These are phyloP conservation scores for Wickerhamiella kurtzmanii DNA, from an alignment of 805 yeast species.

Conservation along the genomic window DNA sequence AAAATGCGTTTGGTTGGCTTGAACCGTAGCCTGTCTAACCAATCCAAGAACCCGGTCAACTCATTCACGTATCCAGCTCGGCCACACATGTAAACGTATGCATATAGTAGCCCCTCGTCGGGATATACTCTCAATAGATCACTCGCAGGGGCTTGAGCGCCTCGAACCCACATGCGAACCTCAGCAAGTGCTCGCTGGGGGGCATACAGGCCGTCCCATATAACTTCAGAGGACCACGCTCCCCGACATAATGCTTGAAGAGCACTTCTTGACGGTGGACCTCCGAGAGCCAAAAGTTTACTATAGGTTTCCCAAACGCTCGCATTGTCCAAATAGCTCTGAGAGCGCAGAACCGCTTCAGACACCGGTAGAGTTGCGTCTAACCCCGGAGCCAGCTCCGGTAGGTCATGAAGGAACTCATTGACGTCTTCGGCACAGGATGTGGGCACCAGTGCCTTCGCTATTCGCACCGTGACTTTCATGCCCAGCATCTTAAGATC, in stretches of 20 bases:
- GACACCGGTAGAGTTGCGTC: slow-evolving; percentile 6
- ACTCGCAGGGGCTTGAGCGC: slow-evolving; percentile 21
- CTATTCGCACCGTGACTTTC: slow-evolving; percentile 8
- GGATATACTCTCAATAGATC: slow-evolving; percentile 32
- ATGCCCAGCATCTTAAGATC: slow-evolving; percentile 5
- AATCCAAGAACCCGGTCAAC: slow-evolving; percentile 36
- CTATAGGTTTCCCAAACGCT: slow-evolving; percentile 27
- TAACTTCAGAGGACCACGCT: slow-evolving; percentile 24
- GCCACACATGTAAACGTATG: slow-evolving; percentile 39
- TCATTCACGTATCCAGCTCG: slow-evolving; percentile 36
- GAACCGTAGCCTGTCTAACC: slow-evolving; percentile 40
- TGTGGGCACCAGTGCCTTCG: slow-evolving; percentile 6
- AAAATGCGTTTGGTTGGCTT: slow-evolving; percentile 32
- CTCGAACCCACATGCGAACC: slow-evolving; percentile 33
- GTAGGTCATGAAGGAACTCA: background rate
- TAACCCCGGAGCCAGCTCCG: background rate
- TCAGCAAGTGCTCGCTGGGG: slow-evolving; percentile 49
- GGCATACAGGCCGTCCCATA: slow-evolving; percentile 43
- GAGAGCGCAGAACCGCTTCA: slow-evolving; percentile 26
- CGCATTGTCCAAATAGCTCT: slow-evolving; percentile 9
- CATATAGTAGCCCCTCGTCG: slow-evolving; percentile 34
- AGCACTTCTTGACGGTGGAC: slow-evolving; percentile 21
- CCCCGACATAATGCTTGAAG: slow-evolving; percentile 38
- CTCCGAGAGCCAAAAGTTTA: slow-evolving; percentile 13
- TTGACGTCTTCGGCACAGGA: slow-evolving; percentile 4